Base-by-base conservation (phyloP, 2,329 filamentous ascomycete species). In the Aureobasidium melanogenum region DNA sequence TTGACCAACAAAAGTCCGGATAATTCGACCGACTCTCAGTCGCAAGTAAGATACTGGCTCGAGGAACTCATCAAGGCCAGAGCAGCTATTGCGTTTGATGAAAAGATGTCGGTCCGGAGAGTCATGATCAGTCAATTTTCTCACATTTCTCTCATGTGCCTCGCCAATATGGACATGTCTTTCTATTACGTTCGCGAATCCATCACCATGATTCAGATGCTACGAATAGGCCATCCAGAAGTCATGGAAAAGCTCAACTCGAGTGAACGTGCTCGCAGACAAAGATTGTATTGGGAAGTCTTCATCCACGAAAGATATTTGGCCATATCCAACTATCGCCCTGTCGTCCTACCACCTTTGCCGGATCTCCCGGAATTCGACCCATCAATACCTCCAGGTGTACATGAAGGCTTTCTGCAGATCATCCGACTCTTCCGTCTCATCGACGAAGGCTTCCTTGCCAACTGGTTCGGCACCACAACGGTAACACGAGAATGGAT, bases 301-400 rank as follows among this genome's bases (percentile, higher is more conserved):
- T 83, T 79, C 65, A 80, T 84, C 34, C 80, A 83, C 63, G 82
- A 84, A 66, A 77, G 82, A 17, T 84, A 83, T 66, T 66, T 81
- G n/a, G 78, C 78, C 36, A 77, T 83, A 28, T 71, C 79, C 4
- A 76, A 80, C 41, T 80, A 80, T 46, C 77, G 77, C 5, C 72
- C 70, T n/a, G 71, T 74, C 5, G 73, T 74, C 10, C 66, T 79
- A n/a, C 71, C 70, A 6, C 73, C 75, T 14, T 69, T 77, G 19
- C 69, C 69, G 14, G 67, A 67, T 2, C 67, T 75, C 6, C 77
- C 76, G 0, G 74, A 76, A 48, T 70, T 73, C 57, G 77, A 78
- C 63, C 67, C 71, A 10, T 71, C 69, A 3, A 69, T 78, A n/a
- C 71, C 72, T 5, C 60, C 70, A 5, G 68, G 71, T 4, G 72